phyloP scores from a whole-genome alignment of 2,329 filamentous ascomycete species.

The Aspergillus tamarii region DNA sequence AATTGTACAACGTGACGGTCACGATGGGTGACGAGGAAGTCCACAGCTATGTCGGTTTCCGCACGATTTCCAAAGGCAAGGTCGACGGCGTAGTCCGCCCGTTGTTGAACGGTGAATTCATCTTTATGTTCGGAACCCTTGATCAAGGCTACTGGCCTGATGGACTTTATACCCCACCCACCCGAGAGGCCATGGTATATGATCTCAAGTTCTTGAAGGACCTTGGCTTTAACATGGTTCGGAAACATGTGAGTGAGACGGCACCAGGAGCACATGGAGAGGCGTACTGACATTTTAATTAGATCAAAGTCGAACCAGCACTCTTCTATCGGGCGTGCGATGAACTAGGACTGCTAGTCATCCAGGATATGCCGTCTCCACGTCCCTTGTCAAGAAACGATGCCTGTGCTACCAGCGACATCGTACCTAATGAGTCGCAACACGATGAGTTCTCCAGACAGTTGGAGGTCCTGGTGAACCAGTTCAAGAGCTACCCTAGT shows the following conservation, averaged over 20 bases:
- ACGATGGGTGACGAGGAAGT: conserved; percentile 57
- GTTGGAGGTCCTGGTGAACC: conserved; percentile 62
- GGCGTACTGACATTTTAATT: not conserved
- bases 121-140: conserved; percentile 69
- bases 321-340: conserved; percentile 72
- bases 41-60: conserved; percentile 69
- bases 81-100: conserved; percentile 64
- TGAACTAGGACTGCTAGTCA: conserved; percentile 65
- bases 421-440: conserved; percentile 49
- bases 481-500: conserved; percentile 66
- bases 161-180: conserved; percentile 68
- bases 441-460: conserved; percentile 69
- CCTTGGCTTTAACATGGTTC: conserved; percentile 70
- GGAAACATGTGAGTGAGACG: conserved; percentile 63
- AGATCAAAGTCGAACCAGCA: conserved; percentile 69
- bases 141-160: conserved; percentile 76
- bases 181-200: conserved; percentile 67
- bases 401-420: conserved; percentile 21
- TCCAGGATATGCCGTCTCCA: conserved; percentile 73
- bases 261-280: not conserved
- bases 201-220: conserved; percentile 67
- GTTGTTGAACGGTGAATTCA: conserved; percentile 68
- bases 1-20: conserved; percentile 66
- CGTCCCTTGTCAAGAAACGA: conserved; percentile 40
- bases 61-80: conserved; percentile 61